phyloP scores from a whole-genome alignment of 2,329 filamentous ascomycete species.

The Leptographium wingfieldii region DNA sequence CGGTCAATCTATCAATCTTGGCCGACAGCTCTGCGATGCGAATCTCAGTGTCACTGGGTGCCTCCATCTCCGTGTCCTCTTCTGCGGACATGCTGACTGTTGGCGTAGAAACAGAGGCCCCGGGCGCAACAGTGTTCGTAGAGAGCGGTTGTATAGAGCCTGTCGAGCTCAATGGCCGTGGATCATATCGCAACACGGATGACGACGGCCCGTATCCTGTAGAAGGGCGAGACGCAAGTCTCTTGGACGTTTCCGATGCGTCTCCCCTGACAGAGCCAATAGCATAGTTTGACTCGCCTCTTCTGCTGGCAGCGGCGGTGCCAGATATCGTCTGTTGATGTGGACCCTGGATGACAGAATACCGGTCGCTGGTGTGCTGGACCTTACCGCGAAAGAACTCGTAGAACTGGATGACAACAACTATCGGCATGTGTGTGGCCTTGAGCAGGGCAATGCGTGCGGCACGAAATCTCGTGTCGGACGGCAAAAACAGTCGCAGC shows the following conservation, averaged over 20 bases:
- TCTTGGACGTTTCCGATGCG: slow-evolving; percentile 2
- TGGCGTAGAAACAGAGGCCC: neutral
- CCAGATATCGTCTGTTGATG: slow-evolving; percentile 11
- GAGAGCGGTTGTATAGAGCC: slow-evolving; percentile 3
- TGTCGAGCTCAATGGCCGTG: slow-evolving; percentile 6
- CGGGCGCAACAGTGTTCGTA: neutral
- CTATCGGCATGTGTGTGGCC: slow-evolving; percentile 53
- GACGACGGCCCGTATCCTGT: slow-evolving; percentile 1
- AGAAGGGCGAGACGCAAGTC: slow-evolving; percentile 3
- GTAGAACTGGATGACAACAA: slow-evolving; percentile 56
- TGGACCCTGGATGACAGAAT: slow-evolving; percentile 36
- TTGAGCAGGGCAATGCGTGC: slow-evolving; percentile 50
- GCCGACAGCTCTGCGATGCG: slow-evolving; percentile 37
- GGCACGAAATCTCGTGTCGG: slow-evolving; percentile 48
- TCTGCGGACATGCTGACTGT: neutral
- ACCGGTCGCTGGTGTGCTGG: slow-evolving; percentile 25
- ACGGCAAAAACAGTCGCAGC: slow-evolving; percentile 53
- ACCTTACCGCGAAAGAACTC: slow-evolving; percentile 37
- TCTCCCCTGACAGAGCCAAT: neutral
- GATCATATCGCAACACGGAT: slow-evolving; percentile 1
- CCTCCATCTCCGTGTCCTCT: slow-evolving; percentile 13
- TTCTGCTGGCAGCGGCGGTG: neutral
- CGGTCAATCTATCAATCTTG: slow-evolving; percentile 48
- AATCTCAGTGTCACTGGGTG: slow-evolving; percentile 17
- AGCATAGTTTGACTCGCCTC: neutral